A percentile compares a stretch with the other conserved stretches of the same genome.
Evolutionary conservation across 2,329 filamentous ascomycete species (phyloP).

Genomic region (Nigrograna mackinnonii): DNA sequence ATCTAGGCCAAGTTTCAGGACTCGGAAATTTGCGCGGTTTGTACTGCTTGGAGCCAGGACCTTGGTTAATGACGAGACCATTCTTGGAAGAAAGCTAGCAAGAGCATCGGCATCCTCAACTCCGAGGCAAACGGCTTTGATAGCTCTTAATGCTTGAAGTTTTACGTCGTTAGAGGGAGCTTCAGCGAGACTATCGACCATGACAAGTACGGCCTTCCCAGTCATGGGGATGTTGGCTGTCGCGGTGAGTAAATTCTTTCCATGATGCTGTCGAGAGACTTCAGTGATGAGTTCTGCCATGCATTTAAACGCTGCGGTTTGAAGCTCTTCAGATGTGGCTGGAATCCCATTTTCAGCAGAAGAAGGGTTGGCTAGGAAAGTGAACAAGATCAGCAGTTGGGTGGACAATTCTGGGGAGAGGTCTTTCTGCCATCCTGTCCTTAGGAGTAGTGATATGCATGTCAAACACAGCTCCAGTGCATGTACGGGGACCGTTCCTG

Average conservation of each 20-base stretch:
- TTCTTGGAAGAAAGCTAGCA: constrained; percentile 85
- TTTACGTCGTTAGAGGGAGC: constrained; percentile 71
- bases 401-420: constrained; percentile 75
- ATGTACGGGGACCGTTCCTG: constrained; percentile 70
- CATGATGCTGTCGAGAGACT: constrained; percentile 53
- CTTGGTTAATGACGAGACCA: constrained; percentile 79
- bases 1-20: constrained; percentile 66
- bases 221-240: constrained; percentile 72
- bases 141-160: constrained; percentile 66
- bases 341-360: constrained; percentile 54
- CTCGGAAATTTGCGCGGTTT: constrained; percentile 61
- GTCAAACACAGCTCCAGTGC: constrained; percentile 76
- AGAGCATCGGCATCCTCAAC: constrained; percentile 75
- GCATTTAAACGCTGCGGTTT: constrained; percentile 70
- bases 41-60: constrained; percentile 71
- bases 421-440: constrained; percentile 75
- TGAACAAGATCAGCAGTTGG: constrained; percentile 83
- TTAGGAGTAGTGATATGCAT: constrained; percentile 74
- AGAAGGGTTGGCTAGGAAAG: constrained; percentile 76
- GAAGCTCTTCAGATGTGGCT: constrained; percentile 72
- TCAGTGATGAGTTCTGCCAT: constrained; percentile 68
- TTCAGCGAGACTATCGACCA: constrained; percentile 73
- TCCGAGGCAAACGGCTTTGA: constrained; percentile 64
- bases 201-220: constrained; percentile 79
- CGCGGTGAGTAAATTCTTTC: constrained; percentile 56